Evolutionary conservation across 2,329 filamentous ascomycete genomes (phyloP).

Genomic region (Alternaria conjuncta): DNA sequence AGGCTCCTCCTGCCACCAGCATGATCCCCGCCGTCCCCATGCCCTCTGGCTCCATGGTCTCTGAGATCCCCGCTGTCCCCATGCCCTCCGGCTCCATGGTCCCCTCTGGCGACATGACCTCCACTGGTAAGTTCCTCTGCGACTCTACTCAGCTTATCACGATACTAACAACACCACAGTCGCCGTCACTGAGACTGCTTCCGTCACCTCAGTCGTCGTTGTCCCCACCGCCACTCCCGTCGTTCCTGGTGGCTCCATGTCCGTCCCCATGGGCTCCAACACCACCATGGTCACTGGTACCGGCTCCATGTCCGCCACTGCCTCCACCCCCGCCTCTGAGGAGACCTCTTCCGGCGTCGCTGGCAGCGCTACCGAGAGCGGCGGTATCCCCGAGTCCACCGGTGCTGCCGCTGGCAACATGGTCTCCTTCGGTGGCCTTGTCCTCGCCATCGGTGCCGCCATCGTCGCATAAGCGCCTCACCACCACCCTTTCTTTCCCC

Average conservation of each 20-base stretch:
- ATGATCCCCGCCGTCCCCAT: constrained; percentile 7
- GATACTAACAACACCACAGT: constrained; percentile 5
- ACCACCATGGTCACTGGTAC: constrained; percentile 12
- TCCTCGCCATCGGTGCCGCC: constrained; percentile 35
- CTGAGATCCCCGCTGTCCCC: constrained; percentile 1
- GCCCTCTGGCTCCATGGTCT: constrained; percentile 2
- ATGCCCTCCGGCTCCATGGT: neutral
- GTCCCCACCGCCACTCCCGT: constrained; percentile 17
- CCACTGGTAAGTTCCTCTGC: constrained; percentile 9
- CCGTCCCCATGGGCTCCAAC: constrained; percentile 17
- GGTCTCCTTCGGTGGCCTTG: constrained; percentile 38
- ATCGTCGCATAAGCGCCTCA: constrained; percentile 35
- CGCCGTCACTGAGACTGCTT: constrained; percentile 1
- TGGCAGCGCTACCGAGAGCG: constrained; percentile 15
- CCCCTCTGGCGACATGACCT: neutral
- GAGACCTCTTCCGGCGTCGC: constrained; percentile 7
- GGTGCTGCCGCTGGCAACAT: constrained; percentile 37
- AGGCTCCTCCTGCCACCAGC: constrained; percentile 37
- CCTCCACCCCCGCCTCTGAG: constrained; percentile 1
- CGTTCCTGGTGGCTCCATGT: constrained; percentile 5
- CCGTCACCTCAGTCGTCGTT: constrained; percentile 6
- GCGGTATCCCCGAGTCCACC: constrained; percentile 18
- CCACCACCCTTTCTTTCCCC: neutral
- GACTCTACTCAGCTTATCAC: neutral
- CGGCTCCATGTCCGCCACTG: neutral